A percentile compares a stretch with the other conserved stretches of the same genome.
These are phyloP conservation scores for Puccinia horiana DNA, from an alignment of 1,284 basidiomycete genomes.

Conservation along the genomic window DNA sequence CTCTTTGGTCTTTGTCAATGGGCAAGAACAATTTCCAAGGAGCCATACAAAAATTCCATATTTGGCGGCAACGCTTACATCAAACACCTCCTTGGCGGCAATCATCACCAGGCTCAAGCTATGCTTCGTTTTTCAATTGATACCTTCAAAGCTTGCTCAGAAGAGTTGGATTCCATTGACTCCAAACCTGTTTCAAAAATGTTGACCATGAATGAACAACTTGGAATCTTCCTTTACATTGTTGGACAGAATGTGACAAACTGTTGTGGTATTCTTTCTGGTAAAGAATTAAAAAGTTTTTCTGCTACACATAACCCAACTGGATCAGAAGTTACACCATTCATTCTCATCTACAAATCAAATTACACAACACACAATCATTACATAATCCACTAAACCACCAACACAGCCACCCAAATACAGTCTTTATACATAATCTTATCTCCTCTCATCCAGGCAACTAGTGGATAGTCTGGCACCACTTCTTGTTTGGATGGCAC, in stretches of 20 bases:
- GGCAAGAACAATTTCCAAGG: background rate
- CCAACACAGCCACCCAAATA: no score
- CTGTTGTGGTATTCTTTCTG: no score
- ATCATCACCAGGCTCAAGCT: background rate
- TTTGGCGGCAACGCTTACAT: background rate
- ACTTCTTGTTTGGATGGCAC: no score
- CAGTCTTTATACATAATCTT: no score
- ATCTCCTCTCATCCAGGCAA: no score
- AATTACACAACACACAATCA: no score
- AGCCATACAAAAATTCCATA: background rate
- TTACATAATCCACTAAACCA: no score
- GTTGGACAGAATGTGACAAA: constrained; percentile 13
- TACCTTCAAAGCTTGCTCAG: background rate
- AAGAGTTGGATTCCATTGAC: background rate
- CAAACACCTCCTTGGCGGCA: background rate
- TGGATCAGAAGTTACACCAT: no score
- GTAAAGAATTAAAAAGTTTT: no score
- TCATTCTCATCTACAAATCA: no score
- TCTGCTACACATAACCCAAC: no score
- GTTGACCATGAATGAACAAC: background rate
- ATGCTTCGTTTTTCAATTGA: background rate
- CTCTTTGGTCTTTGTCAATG: background rate
- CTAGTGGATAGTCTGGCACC: no score
- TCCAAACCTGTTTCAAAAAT: background rate
- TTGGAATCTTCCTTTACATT: constrained; percentile 2